Base-by-base conservation (phyloP, 805 yeast species). In the Candida sithepensis region DNA sequence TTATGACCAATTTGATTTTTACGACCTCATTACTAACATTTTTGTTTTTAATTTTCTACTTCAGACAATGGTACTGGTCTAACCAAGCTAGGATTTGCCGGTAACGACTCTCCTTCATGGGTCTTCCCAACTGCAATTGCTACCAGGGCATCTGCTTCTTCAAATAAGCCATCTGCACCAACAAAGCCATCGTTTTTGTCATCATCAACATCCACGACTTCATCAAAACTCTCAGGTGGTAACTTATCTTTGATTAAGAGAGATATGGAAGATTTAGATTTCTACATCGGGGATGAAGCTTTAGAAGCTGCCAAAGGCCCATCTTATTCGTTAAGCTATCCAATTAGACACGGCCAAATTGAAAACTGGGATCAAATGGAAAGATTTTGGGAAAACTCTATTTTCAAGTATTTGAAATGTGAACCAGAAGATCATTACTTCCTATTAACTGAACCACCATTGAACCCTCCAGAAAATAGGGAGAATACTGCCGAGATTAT, bases 341-440 rank as follows among this genome's bases (percentile, higher is more conserved):
- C 99, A 18, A 90, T 94, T 51, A 85, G 90, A 68, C 99, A 94
- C 64, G 99, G 99, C 22, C 99, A 94, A 73, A 86, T 94, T 53
- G 99, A 94, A 68, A 89, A 94, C 68, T 94, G 99, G 99, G 99
- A 94, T 71, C 97, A 94, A 65, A 94, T 94, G 99, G 99, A 94
- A 69, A 79, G 99, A 65, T 92, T 90, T 69, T 94, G 99, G 99
- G 98, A 94, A 64, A 87, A 88, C 61, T 88, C 96, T 41, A 91
- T 94, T 62, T 94, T 94, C 75, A 92, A 94, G 71, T 94, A 94
- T 66, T 78, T 94, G 58, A 82, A 97, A 67, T 89, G 98, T 66
- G 99, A 94, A 70, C 99, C 99, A 14, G 99, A 94, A 68, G 99
- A 94, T 69, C 99, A 94, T 64, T 90, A 88, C 65, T 94, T 94